Conservation (phyloP, 768 basidiomycete genomes). For the Multifurca ochricompacta region DNA sequence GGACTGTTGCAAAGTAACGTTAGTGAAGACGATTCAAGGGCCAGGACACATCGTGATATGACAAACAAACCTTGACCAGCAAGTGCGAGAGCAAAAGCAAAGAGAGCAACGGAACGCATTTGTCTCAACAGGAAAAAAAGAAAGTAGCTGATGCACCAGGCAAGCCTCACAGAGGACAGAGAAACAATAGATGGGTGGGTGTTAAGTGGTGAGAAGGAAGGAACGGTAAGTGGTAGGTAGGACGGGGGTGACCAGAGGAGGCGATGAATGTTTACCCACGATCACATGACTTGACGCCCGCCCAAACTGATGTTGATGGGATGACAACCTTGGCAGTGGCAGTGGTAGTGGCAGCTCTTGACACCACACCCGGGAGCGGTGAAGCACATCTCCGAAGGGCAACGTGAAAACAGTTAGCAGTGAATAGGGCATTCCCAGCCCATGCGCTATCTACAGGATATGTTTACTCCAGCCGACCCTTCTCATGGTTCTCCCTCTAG, state of each 20-base stretch:
- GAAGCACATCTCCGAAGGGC: no score
- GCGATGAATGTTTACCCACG: conserved; percentile 2
- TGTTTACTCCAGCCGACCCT: background rate
- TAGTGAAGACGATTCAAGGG: background rate
- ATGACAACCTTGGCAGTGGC: no score
- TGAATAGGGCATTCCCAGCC: no score
- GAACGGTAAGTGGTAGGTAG: background rate
- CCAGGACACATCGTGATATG: background rate
- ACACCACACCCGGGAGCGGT: no score
- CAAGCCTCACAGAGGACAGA: conserved; percentile 22
- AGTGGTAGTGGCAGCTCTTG: no score
- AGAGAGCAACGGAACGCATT: conserved; percentile 26
- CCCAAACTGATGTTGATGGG: no score
- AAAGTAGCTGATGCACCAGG: conserved; percentile 15
- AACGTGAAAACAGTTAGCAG: no score
- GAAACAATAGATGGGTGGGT: no score
- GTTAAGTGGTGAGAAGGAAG: background rate
- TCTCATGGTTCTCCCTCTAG: background rate
- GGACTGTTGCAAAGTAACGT: conserved; percentile 25
- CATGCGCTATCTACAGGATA: background rate
- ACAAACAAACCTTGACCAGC: conserved; percentile 50
- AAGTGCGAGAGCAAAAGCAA: conserved; percentile 36
- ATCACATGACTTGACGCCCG: no score
- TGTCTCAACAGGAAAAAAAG: background rate
- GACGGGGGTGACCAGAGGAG: background rate